These are phyloP conservation scores for Sequoia sempervirens DNA, from an alignment of 75 land plant genomes.

Conservation along the genomic window DNA sequence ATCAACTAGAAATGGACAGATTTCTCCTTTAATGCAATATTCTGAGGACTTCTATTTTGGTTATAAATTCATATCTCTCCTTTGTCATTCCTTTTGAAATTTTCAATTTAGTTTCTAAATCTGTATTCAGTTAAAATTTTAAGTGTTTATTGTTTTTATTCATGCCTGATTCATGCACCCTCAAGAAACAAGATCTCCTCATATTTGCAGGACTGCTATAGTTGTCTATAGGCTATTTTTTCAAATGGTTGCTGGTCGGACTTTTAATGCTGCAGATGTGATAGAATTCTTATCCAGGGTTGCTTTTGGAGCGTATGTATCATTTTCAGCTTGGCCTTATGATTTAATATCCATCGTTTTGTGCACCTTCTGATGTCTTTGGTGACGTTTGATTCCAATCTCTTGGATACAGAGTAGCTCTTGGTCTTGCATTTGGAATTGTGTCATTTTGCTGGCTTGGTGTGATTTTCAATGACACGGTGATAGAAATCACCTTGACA, in stretches of 20 bases:
- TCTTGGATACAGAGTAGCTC: conserved; percentile 66
- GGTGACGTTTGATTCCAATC: conserved; percentile 3
- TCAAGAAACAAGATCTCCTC: not conserved
- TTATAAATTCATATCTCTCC: not conserved
- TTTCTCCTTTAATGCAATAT: not conserved
- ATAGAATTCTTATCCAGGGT: conserved; percentile 65
- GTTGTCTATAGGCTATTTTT: conserved; percentile 85
- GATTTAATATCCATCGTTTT: not conserved
- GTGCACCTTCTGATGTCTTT: conserved; percentile 1
- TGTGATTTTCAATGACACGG: conserved; percentile 91
- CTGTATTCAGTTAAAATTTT: not conserved
- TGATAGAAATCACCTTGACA: conserved; percentile 91
- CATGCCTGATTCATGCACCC: not conserved
- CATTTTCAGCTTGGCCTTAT: not conserved
- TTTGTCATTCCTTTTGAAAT: not conserved
- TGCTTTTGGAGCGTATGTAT: conserved; percentile 90
- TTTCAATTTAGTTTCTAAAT: not conserved
- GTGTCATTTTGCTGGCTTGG: conserved; percentile 85
- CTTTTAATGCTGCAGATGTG: conserved; percentile 57
- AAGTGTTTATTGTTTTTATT: no score
- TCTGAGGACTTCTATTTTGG: not conserved
- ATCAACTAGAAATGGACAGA: not conserved
- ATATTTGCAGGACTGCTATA: conserved; percentile 84
- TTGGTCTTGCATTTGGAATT: conserved; percentile 85
- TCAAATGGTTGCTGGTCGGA: conserved; percentile 71